These are phyloP conservation scores for Claviceps pazoutovae DNA, from an alignment of 2,329 filamentous ascomycete genomes.

Conservation along the genomic window DNA sequence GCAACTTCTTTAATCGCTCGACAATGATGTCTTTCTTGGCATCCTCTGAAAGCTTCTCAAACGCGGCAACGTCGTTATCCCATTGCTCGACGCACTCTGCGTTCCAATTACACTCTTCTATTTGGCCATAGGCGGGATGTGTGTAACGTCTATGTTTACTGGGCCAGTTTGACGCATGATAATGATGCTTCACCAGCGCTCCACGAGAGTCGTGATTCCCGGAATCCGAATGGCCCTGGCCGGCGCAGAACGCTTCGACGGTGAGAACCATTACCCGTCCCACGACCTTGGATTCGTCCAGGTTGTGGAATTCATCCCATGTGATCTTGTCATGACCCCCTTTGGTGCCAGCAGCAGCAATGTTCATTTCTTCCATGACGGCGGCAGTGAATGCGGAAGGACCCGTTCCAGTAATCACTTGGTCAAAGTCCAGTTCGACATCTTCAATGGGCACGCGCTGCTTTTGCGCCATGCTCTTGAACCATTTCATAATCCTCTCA, in stretches of 20 bases:
- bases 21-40: conserved; percentile 40
- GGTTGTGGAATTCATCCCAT: conserved; percentile 52
- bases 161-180: conserved; percentile 62
- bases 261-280: conserved; percentile 52
- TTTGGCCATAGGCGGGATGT: conserved; percentile 56
- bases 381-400: conserved; percentile 56
- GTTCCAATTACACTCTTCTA: conserved; percentile 59
- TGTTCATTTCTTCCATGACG: conserved; percentile 50
- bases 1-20: conserved; percentile 11
- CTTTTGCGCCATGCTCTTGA: conserved; percentile 42
- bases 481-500: conserved; percentile 54
- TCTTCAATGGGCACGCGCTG: conserved; percentile 46
- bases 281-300: conserved; percentile 51
- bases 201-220: conserved; percentile 53
- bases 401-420: conserved; percentile 59
- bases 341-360: conserved; percentile 1
- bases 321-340: conserved; percentile 27
- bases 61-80: conserved; percentile 50
- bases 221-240: conserved; percentile 59
- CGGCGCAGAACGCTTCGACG: conserved; percentile 59
- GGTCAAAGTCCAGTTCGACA: conserved; percentile 55
- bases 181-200: conserved; percentile 60
- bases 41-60: conserved; percentile 41
- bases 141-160: conserved; percentile 49
- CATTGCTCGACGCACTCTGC: conserved; percentile 48